phyloP scores from a whole-genome alignment of 164 flowering plant genomes.

The Protea cynaroides region DNA sequence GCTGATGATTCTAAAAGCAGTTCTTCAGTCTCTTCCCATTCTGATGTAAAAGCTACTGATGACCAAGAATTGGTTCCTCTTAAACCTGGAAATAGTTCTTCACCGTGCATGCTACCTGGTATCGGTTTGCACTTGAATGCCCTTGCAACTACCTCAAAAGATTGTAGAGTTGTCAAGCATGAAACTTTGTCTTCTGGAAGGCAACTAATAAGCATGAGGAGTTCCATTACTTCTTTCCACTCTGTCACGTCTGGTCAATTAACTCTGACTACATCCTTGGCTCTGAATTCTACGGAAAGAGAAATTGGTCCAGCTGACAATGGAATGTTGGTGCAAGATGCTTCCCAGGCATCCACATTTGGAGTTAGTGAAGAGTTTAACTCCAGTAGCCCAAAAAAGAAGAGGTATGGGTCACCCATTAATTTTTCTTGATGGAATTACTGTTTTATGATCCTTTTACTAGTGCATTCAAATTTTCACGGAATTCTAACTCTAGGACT shows the following conservation, averaged over 20 bases:
- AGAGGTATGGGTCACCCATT: slow-evolving; percentile 38
- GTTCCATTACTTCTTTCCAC: slow-evolving; percentile 28
- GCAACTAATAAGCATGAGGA: slow-evolving; percentile 31
- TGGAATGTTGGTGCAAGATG: slow-evolving; percentile 37
- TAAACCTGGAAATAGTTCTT: slow-evolving; percentile 36
- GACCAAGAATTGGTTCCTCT: slow-evolving; percentile 37
- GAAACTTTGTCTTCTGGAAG: slow-evolving; percentile 39
- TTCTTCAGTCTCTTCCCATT: slow-evolving; percentile 26
- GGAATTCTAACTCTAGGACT: neutral
- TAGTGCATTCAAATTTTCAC: neutral
- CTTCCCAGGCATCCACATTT: slow-evolving; percentile 30
- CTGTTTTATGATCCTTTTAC: neutral
- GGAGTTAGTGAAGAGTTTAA: slow-evolving; percentile 44
- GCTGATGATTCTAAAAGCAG: slow-evolving; percentile 32
- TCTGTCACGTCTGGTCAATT: slow-evolving; percentile 31
- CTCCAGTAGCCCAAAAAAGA: slow-evolving; percentile 78
- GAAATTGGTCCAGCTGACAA: slow-evolving; percentile 31
- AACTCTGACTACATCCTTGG: slow-evolving; percentile 22
- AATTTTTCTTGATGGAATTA: too few species aligned
- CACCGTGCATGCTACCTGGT: slow-evolving; percentile 60
- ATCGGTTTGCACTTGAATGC: slow-evolving; percentile 95
- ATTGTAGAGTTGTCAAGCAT: slow-evolving; percentile 32
- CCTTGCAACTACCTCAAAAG: slow-evolving; percentile 53
- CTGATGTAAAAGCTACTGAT: slow-evolving; percentile 35
- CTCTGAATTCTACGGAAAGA: slow-evolving; percentile 26